A percentile compares a stretch with the other conserved stretches of the same genome.
Evolutionary conservation across 2,329 filamentous ascomycete genomes (phyloP).

Genomic region (Ceratocystiopsis minuta): DNA sequence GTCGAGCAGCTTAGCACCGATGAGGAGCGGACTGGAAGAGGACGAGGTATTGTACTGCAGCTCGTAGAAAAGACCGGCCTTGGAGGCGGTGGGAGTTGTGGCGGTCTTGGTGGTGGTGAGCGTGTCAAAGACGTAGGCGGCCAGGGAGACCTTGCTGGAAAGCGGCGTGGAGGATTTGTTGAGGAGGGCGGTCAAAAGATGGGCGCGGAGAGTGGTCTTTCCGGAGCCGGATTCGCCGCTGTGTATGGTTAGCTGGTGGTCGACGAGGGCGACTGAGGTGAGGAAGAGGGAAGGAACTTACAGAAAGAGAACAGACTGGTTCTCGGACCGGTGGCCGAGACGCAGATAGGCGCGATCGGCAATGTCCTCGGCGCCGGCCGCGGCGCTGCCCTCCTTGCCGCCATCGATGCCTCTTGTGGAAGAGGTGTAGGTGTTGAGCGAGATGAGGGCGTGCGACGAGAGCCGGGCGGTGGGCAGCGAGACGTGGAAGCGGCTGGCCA

Average conservation of each 20-base stretch:
- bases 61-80: conserved; percentile 88
- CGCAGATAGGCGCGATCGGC: conserved; percentile 73
- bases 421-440: conserved; percentile 85
- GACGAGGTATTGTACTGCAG: conserved; percentile 89
- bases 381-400: conserved; percentile 75
- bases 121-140: conserved; percentile 88
- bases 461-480: conserved; percentile 73
- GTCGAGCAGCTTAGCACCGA: conserved; percentile 87
- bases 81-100: conserved; percentile 88
- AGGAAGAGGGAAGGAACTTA: not conserved
- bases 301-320: conserved; percentile 65
- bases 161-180: conserved; percentile 83
- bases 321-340: conserved; percentile 75
- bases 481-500: conserved; percentile 82
- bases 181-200: conserved; percentile 69
- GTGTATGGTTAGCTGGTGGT: conserved; percentile 8
- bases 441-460: conserved; percentile 80
- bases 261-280: conserved; percentile 1
- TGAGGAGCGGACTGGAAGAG: conserved; percentile 65
- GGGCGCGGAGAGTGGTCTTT: conserved; percentile 85
- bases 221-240: conserved; percentile 92
- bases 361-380: conserved; percentile 82
- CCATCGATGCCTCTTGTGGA: conserved; percentile 81
- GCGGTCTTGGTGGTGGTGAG: conserved; percentile 94
- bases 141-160: conserved; percentile 81